Evolutionary conservation across 148 eudicot species (phyloP).

Genomic region (Nyssa sinensis): DNA sequence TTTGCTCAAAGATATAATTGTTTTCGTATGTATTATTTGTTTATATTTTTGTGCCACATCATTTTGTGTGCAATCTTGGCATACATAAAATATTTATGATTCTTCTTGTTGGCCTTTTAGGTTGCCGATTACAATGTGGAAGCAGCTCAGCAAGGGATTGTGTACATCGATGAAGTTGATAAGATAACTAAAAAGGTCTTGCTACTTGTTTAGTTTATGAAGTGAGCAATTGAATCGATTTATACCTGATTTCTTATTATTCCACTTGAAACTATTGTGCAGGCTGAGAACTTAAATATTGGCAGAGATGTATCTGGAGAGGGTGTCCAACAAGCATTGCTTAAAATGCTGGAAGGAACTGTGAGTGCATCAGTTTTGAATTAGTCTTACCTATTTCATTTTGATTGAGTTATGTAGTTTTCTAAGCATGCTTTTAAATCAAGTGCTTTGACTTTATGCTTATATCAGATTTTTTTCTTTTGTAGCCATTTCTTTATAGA

Average conservation of each 20-base stretch:
- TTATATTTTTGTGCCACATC: conserved; percentile 1
- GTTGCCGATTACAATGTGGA: conserved; percentile 41
- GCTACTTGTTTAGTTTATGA: conserved; percentile 14
- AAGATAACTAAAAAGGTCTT: conserved; percentile 42
- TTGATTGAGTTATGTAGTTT: not conserved
- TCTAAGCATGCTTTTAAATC: not conserved
- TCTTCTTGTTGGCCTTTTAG: conserved; percentile 19
- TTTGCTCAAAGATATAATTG: not conserved
- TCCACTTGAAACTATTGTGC: not conserved
- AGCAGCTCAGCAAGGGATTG: conserved; percentile 48
- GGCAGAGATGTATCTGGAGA: conserved; percentile 51
- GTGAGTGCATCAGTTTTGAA: conserved; percentile 21
- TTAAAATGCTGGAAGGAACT: conserved; percentile 51
- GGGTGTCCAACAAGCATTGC: conserved; percentile 47
- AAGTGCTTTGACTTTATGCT: conserved; percentile 1
- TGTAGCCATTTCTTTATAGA: not conserved
- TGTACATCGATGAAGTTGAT: conserved; percentile 50
- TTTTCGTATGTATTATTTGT: not conserved
- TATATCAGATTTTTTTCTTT: too few relatives aligned
- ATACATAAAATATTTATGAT: not conserved
- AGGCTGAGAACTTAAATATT: conserved; percentile 40
- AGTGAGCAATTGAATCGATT: not conserved
- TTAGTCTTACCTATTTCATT: not conserved
- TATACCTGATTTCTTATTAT: not conserved
- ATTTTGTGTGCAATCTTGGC: not conserved